A percentile compares a stretch with the other conserved stretches of the same genome.
Conservation (phyloP, 2,329 filamentous ascomycete species). For the Fusarium humuli region DNA sequence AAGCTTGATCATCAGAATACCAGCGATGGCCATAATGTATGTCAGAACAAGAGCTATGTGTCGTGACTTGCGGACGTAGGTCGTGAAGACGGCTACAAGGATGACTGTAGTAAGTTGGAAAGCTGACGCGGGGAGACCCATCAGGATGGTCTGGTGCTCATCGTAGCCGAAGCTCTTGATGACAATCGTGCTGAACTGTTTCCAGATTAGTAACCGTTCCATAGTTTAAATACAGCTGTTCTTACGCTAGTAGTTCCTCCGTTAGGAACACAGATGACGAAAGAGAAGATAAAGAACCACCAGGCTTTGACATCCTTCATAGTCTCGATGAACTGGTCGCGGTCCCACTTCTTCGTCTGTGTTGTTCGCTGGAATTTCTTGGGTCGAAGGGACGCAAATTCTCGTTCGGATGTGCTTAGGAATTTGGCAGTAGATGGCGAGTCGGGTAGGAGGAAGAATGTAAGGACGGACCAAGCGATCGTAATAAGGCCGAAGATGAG, state of each 20-base stretch:
- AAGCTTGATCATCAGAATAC: conserved; percentile 21
- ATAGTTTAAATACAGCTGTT: too few relatives aligned
- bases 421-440: neutral
- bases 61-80: conserved; percentile 9
- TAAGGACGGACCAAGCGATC: conserved; percentile 6
- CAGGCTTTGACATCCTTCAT: conserved; percentile 14
- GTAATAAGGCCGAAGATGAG: conserved; percentile 17
- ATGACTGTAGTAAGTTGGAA: conserved; percentile 15
- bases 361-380: conserved; percentile 28
- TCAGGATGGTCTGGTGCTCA: conserved; percentile 17
- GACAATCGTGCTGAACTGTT: conserved; percentile 18
- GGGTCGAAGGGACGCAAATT: conserved; percentile 1
- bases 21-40: conserved; percentile 7
- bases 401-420: conserved; percentile 4
- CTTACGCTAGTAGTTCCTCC: conserved; percentile 1
- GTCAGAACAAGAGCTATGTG: conserved; percentile 17
- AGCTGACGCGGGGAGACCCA: conserved; percentile 16
- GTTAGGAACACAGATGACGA: conserved; percentile 18
- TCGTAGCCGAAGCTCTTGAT: conserved; percentile 21
- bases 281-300: conserved; percentile 26
- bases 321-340: neutral
- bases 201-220: neutral
- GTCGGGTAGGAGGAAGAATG: conserved; percentile 11
- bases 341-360: conserved; percentile 18
- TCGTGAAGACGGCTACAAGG: conserved; percentile 2